phyloP scores from a whole-genome alignment of 2,329 filamentous ascomycete genomes.

The Atkinsonella texensis region DNA sequence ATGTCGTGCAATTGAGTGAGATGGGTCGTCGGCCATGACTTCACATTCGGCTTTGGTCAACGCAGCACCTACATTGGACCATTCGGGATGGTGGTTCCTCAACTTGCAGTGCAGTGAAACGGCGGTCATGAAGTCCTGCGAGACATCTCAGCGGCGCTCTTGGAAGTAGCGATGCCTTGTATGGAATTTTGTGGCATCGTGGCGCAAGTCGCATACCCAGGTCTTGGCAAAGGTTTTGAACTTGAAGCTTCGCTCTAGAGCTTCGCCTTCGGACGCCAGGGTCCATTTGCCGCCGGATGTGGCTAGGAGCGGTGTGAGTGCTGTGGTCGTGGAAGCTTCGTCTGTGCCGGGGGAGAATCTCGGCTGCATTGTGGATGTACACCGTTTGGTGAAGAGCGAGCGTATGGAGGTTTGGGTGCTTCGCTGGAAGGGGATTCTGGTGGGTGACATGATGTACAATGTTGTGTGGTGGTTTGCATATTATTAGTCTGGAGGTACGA shows the following conservation, averaged over 20 bases:
- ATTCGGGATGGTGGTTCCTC: constrained; percentile 62
- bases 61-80: constrained; percentile 50
- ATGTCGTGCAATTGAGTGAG: too few relatives aligned
- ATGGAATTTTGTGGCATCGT: not conserved
- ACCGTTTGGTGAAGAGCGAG: not conserved
- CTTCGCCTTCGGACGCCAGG: constrained; percentile 37
- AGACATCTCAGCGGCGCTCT: not conserved
- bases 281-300: constrained; percentile 34
- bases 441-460: not conserved
- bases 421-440: not conserved
- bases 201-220: constrained; percentile 35
- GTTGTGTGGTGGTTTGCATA: not conserved
- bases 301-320: constrained; percentile 28
- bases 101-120: constrained; percentile 56
- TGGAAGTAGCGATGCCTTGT: not conserved
- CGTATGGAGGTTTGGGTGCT: not conserved
- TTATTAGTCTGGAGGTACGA: too few relatives aligned
- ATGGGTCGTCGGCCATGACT: not conserved
- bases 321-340: constrained; percentile 20
- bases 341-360: constrained; percentile 36
- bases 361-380: constrained; percentile 16
- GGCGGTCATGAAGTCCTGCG: constrained; percentile 64
- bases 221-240: constrained; percentile 56
- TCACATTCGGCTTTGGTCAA: not conserved
- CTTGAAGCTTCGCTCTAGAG: constrained; percentile 46